phyloP scores from a whole-genome alignment of 192 early-diverging fungal species.

The Kappamyces sp. region DNA sequence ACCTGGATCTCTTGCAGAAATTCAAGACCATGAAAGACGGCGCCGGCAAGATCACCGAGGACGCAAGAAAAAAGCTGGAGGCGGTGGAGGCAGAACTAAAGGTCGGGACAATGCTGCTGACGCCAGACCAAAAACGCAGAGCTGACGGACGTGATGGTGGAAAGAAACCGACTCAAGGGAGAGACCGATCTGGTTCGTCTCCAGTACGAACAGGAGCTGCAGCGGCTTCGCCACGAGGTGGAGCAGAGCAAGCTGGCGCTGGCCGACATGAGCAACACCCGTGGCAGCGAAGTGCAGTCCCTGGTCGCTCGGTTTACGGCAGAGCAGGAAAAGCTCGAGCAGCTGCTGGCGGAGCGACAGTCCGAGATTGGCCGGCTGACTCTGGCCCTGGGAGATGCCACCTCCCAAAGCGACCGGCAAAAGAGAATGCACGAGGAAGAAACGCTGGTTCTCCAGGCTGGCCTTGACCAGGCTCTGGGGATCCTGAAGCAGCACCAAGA shows the following conservation, averaged over 20 bases:
- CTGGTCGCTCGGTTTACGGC: constrained; percentile 74
- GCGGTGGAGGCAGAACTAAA: constrained; percentile 51
- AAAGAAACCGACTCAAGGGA: constrained; percentile 77
- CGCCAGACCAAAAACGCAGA: constrained; percentile 34
- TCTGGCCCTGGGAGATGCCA: background rate
- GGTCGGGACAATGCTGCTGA: constrained; percentile 12
- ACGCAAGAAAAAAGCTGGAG: constrained; percentile 77
- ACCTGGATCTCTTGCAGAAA: constrained; percentile 86
- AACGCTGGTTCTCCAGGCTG: constrained; percentile 36
- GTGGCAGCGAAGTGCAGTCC: constrained; percentile 76
- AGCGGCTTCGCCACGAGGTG: constrained; percentile 71
- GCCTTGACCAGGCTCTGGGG: constrained; percentile 49
- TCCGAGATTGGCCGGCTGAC: constrained; percentile 1
- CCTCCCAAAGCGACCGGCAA: background rate
- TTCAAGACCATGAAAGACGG: constrained; percentile 75
- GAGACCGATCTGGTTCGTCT: constrained; percentile 74
- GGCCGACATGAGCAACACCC: constrained; percentile 69
- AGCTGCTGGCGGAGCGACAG: constrained; percentile 18
- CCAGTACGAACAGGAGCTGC: constrained; percentile 78
- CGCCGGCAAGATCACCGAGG: constrained; percentile 70
- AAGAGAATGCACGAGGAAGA: constrained; percentile 42
- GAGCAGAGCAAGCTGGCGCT: constrained; percentile 70
- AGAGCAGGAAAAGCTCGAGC: constrained; percentile 80
- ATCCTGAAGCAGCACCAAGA: constrained; percentile 47
- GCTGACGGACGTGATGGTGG: constrained; percentile 81